A percentile compares a stretch with the other conserved stretches of the same genome.
Conservation (phyloP, 306 rosid genomes). For the Herpetospermum pedunculosum region DNA sequence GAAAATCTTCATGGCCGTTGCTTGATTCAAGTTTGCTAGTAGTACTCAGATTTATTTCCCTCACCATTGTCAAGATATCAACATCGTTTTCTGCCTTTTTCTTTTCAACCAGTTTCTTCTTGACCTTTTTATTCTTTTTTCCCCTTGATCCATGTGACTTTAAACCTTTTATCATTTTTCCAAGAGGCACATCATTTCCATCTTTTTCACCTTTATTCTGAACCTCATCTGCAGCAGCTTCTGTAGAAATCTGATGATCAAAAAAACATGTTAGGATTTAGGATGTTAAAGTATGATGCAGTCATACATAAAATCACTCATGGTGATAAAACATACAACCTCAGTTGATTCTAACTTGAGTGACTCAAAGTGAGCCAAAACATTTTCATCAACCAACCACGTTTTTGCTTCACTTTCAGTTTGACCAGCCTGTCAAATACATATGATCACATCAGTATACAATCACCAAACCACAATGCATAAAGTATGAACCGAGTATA, state of each 20-base stretch:
- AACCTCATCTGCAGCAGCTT: conserved; percentile 36
- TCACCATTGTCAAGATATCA: conserved; percentile 53
- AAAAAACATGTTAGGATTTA: conserved; percentile 13
- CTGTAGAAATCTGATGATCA: conserved; percentile 36
- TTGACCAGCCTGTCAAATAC: conserved; percentile 31
- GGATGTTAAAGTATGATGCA: conserved; percentile 12
- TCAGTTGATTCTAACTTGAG: conserved; percentile 56
- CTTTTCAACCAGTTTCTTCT: conserved; percentile 21
- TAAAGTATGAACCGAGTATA: not conserved
- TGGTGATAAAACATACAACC: conserved; percentile 29
- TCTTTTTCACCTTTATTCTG: conserved; percentile 45
- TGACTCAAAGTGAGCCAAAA: conserved; percentile 72
- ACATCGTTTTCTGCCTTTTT: conserved; percentile 44
- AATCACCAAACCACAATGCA: conserved; percentile 4
- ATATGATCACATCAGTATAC: conserved; percentile 19
- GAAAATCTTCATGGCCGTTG: conserved; percentile 58
- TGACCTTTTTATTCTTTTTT: conserved; percentile 47
- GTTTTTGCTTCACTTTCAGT: conserved; percentile 38
- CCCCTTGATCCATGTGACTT: conserved; percentile 49
- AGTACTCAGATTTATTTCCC: conserved; percentile 57
- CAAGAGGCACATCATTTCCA: conserved; percentile 62
- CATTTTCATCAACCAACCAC: conserved; percentile 71
- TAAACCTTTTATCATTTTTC: conserved; percentile 53
- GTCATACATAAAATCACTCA: not conserved
- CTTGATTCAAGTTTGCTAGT: conserved; percentile 51